Evolutionary conservation across 345 rosid species (phyloP).

Genomic region (Psidium guajava): DNA sequence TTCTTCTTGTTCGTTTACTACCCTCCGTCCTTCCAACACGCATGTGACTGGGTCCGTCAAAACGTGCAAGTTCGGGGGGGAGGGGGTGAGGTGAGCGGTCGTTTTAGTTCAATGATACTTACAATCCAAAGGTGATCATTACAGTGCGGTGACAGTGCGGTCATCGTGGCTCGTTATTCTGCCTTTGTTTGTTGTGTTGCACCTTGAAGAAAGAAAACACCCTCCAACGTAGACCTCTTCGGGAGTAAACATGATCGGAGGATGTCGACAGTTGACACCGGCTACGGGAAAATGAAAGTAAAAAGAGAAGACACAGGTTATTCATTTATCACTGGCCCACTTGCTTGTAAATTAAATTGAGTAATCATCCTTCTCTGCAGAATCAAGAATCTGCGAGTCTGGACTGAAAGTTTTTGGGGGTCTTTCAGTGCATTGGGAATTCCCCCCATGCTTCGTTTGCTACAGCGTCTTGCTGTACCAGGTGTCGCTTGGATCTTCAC

Average conservation of each 20-base stretch:
- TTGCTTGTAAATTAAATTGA: background rate
- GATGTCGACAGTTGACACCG: too few relatives aligned
- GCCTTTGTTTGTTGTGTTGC: background rate
- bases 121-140: background rate
- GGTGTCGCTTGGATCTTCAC: background rate
- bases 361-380: background rate
- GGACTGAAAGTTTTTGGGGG: background rate
- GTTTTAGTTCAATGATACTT: background rate
- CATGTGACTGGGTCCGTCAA: background rate
- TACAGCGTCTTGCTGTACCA: too few relatives aligned
- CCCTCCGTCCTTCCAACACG: background rate
- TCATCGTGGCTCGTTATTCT: background rate
- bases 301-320: background rate
- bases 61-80: background rate
- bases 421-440: background rate
- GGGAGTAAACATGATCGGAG: too few relatives aligned
- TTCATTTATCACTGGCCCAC: background rate
- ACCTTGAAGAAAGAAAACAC: background rate
- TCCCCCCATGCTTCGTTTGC: background rate
- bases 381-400: background rate
- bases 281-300: background rate
- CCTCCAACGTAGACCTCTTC: too few relatives aligned
- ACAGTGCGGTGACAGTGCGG: background rate
- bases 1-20: background rate
- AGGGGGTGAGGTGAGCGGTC: too few relatives aligned